phyloP scores from a whole-genome alignment of 257 asterid species.

The Solanum lycopersicoides region DNA sequence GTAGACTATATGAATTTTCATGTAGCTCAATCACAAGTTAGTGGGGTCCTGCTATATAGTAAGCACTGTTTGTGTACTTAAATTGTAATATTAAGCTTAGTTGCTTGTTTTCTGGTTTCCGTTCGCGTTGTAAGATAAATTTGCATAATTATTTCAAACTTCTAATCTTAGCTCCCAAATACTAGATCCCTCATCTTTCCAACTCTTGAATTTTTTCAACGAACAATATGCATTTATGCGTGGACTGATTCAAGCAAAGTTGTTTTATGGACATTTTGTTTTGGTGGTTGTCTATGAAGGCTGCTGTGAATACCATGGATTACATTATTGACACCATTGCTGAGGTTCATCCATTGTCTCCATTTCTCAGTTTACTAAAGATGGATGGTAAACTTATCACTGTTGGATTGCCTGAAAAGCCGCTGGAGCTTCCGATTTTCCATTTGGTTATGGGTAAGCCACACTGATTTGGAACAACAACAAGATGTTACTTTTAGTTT shows the following conservation, averaged over 20 bases:
- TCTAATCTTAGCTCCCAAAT: background rate
- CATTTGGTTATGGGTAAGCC: conserved; percentile 47
- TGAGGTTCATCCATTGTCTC: conserved; percentile 39
- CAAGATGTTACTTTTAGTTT: background rate
- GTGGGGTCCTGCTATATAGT: background rate
- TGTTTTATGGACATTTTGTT: background rate
- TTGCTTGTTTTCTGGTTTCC: background rate
- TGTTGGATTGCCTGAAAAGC: conserved; percentile 52
- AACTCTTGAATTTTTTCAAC: background rate
- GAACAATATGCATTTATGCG: background rate
- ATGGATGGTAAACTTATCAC: conserved; percentile 47
- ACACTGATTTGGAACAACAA: background rate
- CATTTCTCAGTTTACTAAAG: conserved; percentile 38
- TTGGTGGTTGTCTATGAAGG: conserved; percentile 17
- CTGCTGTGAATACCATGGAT: conserved; percentile 49
- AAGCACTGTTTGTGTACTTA: background rate
- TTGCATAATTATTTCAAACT: background rate
- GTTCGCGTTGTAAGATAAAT: background rate
- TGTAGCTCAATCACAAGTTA: background rate
- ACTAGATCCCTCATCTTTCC: background rate
- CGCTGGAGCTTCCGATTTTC: conserved; percentile 47
- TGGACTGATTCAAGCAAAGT: background rate
- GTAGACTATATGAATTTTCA: background rate
- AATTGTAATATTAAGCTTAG: background rate
- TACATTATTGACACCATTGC: conserved; percentile 44